These are phyloP conservation scores for Trifolium dubium DNA, from an alignment of 306 rosid species.

Conservation along the genomic window DNA sequence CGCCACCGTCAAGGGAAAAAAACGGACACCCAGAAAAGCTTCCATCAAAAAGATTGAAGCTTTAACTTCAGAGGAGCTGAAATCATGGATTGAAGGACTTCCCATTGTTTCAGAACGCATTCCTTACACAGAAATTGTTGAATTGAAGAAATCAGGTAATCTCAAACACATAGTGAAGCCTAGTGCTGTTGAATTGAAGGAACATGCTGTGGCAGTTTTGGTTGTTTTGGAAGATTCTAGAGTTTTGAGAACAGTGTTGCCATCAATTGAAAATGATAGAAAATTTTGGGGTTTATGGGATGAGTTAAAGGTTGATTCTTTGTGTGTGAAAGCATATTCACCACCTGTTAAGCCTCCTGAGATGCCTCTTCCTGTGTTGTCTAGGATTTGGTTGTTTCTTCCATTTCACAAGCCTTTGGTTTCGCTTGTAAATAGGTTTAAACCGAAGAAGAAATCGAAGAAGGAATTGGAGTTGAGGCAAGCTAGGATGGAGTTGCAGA, in stretches of 20 bases:
- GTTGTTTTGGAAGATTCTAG: conserved; percentile 82
- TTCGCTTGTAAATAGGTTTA: background rate
- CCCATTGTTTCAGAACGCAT: conserved; percentile 76
- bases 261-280: conserved; percentile 60
- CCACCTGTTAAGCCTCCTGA: conserved; percentile 82
- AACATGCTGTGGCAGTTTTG: conserved; percentile 56
- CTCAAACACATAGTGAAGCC: conserved; percentile 82
- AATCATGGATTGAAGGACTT: conserved; percentile 72
- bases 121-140: conserved; percentile 71
- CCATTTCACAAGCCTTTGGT: background rate
- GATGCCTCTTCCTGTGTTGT: conserved; percentile 60
- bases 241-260: conserved; percentile 76
- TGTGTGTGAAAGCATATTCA: conserved; percentile 77
- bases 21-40: conserved; percentile 58
- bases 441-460: conserved; percentile 72
- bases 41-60: conserved; percentile 63
- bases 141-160: conserved; percentile 60
- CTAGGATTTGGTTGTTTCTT: conserved; percentile 44
- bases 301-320: conserved; percentile 59
- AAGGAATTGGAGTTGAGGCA: conserved; percentile 60
- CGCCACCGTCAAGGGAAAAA: conserved; percentile 49
- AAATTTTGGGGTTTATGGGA: conserved; percentile 82
- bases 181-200: conserved; percentile 48
- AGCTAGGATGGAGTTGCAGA: conserved; percentile 67
- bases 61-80: conserved; percentile 71